Evolutionary conservation across 73 alveolate species (phyloP).

Genomic region (Paramecium primaurelia): DNA sequence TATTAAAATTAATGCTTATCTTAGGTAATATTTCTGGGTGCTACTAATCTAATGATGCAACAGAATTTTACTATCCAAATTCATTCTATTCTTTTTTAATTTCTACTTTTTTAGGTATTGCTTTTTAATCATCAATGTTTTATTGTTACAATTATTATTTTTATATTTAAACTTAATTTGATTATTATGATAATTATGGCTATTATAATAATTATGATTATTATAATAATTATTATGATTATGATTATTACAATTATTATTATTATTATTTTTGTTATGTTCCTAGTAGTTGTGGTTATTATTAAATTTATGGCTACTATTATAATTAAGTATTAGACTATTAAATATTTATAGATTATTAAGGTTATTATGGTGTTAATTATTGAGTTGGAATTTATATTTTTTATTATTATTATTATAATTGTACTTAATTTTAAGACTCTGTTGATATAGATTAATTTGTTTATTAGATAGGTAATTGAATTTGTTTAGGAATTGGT

Average conservation of each 20-base stretch:
- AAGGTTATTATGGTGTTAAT: not conserved
- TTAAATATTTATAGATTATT: not conserved
- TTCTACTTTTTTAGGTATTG: not conserved
- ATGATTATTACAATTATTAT: not conserved
- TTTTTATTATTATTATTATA: not conserved
- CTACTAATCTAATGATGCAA: not conserved
- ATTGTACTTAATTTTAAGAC: not conserved
- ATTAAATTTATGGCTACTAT: not conserved
- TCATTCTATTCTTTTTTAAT: not conserved
- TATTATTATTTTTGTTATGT: not conserved
- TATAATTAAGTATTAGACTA: not conserved
- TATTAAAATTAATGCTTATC: not conserved
- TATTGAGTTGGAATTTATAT: not conserved
- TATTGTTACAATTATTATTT: not conserved
- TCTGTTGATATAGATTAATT: not conserved
- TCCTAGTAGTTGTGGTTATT: not conserved
- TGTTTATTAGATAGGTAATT: not conserved
- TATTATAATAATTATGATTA: not conserved
- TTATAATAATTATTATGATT: not conserved
- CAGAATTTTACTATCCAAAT: not conserved
- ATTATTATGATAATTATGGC: not conserved
- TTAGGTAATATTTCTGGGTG: not conserved
- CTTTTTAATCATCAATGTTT: not conserved
- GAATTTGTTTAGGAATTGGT: not conserved
- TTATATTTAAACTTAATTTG: not conserved